Base-by-base conservation (phyloP, 1,284 basidiomycete species). In the Marasmius tenuissimus region DNA sequence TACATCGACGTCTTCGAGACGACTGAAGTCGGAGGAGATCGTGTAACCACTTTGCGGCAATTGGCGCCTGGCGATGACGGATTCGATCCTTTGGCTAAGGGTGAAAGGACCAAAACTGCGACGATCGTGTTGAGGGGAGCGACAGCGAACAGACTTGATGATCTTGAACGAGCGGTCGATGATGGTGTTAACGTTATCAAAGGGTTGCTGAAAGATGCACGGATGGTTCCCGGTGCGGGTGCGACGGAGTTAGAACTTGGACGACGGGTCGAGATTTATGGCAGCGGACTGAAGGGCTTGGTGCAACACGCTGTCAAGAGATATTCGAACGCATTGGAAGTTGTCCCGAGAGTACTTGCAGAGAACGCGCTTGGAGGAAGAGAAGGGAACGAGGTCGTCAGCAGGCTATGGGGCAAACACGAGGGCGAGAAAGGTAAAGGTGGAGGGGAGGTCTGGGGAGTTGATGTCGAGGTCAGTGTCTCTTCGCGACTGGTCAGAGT, bases 121-220 rank as follows among this genome's bases (percentile, higher is more conserved):
- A 98, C 96, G 22, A 91, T 98, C 73, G 93, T 98, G n/a, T 80
- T 98, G 38, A 87, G 96, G n/a, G 97, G 97, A 4, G 97, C 97
- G 47, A 99, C 97, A 1, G 86, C 94, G 57, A 98, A 97, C 77
- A 88, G 90, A 67, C 80, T 99, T 58, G 97, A 99, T 73, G 97
- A 99, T 74, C 86, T 99, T 27, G 92, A 99, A 76, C 87, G 97
- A 34, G 95, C 96, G 34, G 85, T 99, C 59, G 97, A 99, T 72
- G 97, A 99, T 71, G 97, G 97, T 33, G 95, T 97, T 67, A 97
- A 96, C 76, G 96, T 97, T 49, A 92, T 99, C 78, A 97, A 98
- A 78, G 86, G 93, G 35, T 78, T 99, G 61, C 79, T 98, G 67
- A 95, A 96, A 71, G 97, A 99, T 71, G 83, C 89, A 27, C 81